These are phyloP conservation scores for Pichia sp. DNA, from an alignment of 1,139 yeast genomes.

Conservation along the genomic window DNA sequence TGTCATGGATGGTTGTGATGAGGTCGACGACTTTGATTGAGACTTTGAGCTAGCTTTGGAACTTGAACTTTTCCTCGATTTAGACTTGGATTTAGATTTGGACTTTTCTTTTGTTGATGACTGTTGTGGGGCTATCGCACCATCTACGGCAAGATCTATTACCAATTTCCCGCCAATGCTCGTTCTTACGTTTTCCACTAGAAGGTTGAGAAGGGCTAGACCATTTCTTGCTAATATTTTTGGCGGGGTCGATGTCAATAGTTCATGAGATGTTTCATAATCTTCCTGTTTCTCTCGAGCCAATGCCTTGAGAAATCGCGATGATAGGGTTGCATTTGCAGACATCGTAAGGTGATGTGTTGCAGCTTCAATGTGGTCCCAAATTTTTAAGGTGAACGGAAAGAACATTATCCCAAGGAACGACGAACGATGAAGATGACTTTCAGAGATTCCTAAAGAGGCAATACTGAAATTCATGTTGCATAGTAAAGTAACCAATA, in stretches of 20 bases:
- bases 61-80: constrained; percentile 2
- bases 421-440: no score
- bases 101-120: constrained; percentile 1
- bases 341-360: neutral
- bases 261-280: constrained; percentile 42
- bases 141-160: constrained; percentile 58
- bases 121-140: constrained; percentile 20
- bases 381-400: no score
- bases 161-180: constrained; percentile 78
- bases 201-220: constrained; percentile 63
- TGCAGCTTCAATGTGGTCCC: no score
- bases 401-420: no score
- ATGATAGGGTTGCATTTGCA: constrained; percentile 28
- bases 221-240: constrained; percentile 64
- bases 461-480: no score
- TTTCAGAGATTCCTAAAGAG: no score
- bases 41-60: constrained; percentile 18
- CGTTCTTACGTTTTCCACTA: constrained; percentile 53
- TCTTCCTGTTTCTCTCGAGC: constrained; percentile 55
- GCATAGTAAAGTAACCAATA: no score
- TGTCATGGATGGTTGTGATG: constrained; percentile 1
- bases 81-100: neutral
- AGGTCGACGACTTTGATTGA: constrained; percentile 30
- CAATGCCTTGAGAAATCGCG: constrained; percentile 44
- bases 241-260: constrained; percentile 49